Percentiles rank a stretch among this genome's conserved stretches.
Evolutionary conservation across 305 asterid genomes (phyloP).

Genomic region (Fraxinus velutina): DNA sequence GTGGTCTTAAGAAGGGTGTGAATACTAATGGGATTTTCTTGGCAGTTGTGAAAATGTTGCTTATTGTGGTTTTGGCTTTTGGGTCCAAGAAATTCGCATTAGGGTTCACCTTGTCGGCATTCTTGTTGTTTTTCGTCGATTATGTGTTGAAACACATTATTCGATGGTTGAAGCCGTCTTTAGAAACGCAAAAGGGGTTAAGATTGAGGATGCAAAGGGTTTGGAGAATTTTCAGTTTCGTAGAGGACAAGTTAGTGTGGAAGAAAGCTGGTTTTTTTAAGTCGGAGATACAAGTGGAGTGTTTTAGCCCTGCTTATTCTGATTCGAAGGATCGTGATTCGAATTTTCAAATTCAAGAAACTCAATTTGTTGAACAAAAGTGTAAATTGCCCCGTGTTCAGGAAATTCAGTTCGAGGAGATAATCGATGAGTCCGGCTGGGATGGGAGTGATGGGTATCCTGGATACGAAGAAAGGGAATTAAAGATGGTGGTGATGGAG

Average conservation of each 20-base stretch:
- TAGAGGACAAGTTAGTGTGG: constrained; percentile 15
- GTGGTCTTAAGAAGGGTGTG: constrained; percentile 1
- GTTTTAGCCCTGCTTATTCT: neutral
- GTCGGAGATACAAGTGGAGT: neutral
- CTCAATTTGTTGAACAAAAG: constrained; percentile 18
- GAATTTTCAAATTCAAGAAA: constrained; percentile 22
- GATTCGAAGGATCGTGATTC: constrained; percentile 7
- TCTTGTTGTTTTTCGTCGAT: constrained; percentile 53
- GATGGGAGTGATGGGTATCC: constrained; percentile 15
- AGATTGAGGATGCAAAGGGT: constrained; percentile 8
- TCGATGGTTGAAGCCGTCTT: constrained; percentile 21
- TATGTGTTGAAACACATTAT: constrained; percentile 31
- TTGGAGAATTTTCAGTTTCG: constrained; percentile 20
- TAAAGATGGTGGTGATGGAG: constrained; percentile 23
- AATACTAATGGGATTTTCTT: constrained; percentile 28
- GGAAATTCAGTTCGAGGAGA: constrained; percentile 35
- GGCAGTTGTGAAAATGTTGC: constrained; percentile 38
- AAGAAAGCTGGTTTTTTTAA: neutral
- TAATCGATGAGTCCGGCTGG: constrained; percentile 9
- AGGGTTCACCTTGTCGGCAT: constrained; percentile 70
- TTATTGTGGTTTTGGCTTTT: constrained; percentile 56
- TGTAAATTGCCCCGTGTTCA: neutral
- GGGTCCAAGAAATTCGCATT: constrained; percentile 53
- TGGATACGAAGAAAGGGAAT: constrained; percentile 22
- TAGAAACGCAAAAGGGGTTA: constrained; percentile 18